Evolutionary conservation across 2,329 filamentous ascomycete genomes (phyloP).

Genomic region (Pleoardoris graminearum): DNA sequence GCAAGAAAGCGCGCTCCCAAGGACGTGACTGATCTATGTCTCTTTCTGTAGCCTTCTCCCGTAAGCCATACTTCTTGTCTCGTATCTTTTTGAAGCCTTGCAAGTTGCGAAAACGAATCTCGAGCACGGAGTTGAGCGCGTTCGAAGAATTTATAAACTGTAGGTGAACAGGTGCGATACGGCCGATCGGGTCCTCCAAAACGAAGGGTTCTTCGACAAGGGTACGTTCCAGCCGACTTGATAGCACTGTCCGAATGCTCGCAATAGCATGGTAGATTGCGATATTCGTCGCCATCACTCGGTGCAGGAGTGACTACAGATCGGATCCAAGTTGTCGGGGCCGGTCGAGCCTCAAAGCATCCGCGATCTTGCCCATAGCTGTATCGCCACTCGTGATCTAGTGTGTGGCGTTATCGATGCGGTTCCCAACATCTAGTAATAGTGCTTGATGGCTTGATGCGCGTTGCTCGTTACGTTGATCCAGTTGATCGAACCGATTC

Average conservation of each 20-base stretch:
- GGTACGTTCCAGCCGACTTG: constrained; percentile 9
- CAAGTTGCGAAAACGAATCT: constrained; percentile 15
- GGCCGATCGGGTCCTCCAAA: constrained; percentile 21
- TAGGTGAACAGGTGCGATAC: constrained; percentile 20
- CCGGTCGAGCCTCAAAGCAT: constrained; percentile 10
- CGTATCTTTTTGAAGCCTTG: constrained; percentile 16
- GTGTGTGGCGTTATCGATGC: constrained; percentile 6
- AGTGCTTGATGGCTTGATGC: neutral
- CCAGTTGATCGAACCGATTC: constrained; percentile 1
- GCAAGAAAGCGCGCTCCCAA: constrained; percentile 15
- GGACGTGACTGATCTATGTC: constrained; percentile 7
- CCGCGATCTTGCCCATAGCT: constrained; percentile 12
- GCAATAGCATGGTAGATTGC: constrained; percentile 15
- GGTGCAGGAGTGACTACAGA: constrained; percentile 11
- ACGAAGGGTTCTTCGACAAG: constrained; percentile 20
- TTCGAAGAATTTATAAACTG: constrained; percentile 21
- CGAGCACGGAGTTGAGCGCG: constrained; percentile 17
- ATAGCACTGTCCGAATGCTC: constrained; percentile 10
- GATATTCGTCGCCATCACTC: constrained; percentile 15
- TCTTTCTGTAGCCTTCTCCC: constrained; percentile 14
- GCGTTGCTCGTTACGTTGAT: neutral
- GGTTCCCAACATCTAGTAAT: neutral
- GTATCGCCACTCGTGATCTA: constrained; percentile 3
- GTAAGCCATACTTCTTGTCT: constrained; percentile 16
- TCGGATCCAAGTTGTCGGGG: constrained; percentile 12